Evolutionary conservation across 2,329 filamentous ascomycete genomes (phyloP), one percentile per base, ranked within the genome.

Genomic region (Lecanicillium sp.): DNA sequence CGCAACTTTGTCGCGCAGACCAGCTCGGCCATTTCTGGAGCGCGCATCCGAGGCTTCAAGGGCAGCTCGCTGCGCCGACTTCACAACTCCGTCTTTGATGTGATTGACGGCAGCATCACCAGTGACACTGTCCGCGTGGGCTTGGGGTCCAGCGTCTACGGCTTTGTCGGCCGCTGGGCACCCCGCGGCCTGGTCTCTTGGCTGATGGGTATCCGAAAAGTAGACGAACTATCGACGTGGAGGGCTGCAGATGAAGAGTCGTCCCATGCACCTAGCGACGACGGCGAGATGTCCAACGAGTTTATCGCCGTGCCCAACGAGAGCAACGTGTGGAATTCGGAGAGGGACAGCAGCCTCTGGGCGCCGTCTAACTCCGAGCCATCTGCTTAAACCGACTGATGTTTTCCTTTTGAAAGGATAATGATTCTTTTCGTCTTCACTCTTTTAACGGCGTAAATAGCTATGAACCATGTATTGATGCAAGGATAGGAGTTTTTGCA

Each of bases 21-120:
- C 32, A 59, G 59, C 41, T 76, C 72, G 18, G 70, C 71, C 40
- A 73, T 78, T 48, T 70, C 71, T 35, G 68, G 73, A 4, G 68
- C 71, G 8, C 68, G 72, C 38, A 69, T 73, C 59, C 74, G 71
- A 48, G 80, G 72, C 11, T 63, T 75, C 42, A 75, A 73, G 35
- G 84, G 85, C 28, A 88, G 80, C 44, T 80, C 83, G 4, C 68
- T 94, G 33, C 73, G 85, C 22, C 80, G 84, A 46, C 71, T 98
- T 39, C 85, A 96, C 61, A 82, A 87, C 53, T 80, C 85, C 3
- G 82, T 98, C 9, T 94, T 95, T 56, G 90, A 96, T 56, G 85
- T 92, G 25, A 75, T 96, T 39, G 81, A 85, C 46, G 73, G 77
- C 31, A 74, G 70, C 14, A 68, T 74, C 48, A 74, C 71, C 18